phyloP scores from a whole-genome alignment of 805 yeast species.

The Komagataella kurtzmanii region DNA sequence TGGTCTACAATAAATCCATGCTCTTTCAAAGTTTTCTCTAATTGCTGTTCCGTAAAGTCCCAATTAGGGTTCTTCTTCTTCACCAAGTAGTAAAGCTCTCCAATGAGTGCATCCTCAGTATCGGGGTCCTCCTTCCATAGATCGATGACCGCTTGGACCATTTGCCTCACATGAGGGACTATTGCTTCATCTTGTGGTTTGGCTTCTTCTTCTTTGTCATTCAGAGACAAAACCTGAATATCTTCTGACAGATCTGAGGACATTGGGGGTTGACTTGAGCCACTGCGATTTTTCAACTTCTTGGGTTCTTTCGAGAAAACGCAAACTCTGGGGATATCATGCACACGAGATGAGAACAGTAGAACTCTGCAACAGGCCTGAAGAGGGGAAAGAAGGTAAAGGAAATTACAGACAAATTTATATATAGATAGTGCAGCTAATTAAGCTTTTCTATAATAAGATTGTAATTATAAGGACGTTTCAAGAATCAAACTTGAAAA shows the following conservation, averaged over 20 bases:
- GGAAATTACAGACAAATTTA: background rate
- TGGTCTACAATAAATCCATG: constrained; percentile 38
- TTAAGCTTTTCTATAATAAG: no score
- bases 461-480: no score
- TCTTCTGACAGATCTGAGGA: background rate
- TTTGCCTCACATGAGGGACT: constrained; percentile 31
- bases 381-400: background rate
- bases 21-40: constrained; percentile 37
- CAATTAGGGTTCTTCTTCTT: constrained; percentile 43
- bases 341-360: no score
- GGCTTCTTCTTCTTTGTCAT: constrained; percentile 10
- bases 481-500: no score
- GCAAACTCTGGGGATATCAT: background rate
- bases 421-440: no score
- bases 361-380: no score
- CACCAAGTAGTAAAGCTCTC: constrained; percentile 37
- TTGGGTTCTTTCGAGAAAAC: background rate
- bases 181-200: constrained; percentile 6
- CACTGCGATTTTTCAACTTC: background rate
- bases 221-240: constrained; percentile 16
- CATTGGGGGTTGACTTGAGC: background rate
- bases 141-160: constrained; percentile 44
- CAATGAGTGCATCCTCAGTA: constrained; percentile 42
- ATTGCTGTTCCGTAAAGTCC: constrained; percentile 46
- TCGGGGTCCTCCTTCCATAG: constrained; percentile 59